phyloP scores from a whole-genome alignment of 2,329 filamentous ascomycete genomes.

The Zarea fungicola region DNA sequence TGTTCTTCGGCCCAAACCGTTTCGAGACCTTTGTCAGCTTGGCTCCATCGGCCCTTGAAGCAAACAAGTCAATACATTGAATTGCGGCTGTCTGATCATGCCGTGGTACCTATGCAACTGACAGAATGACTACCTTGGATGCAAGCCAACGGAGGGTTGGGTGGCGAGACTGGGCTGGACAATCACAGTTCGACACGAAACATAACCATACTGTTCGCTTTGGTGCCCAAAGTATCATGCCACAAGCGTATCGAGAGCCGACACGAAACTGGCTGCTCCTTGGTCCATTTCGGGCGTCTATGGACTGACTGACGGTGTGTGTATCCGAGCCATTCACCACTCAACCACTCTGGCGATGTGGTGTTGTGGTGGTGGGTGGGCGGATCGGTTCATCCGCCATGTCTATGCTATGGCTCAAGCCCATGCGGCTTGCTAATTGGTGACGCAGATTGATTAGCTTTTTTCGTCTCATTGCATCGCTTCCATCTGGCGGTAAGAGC shows the following conservation, averaged over 20 bases:
- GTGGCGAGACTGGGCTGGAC: background rate
- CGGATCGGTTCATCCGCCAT: background rate
- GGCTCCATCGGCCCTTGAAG: background rate
- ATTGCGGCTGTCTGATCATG: background rate
- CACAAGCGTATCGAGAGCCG: background rate
- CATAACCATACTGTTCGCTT: background rate
- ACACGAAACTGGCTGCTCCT: background rate
- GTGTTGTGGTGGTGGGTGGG: background rate
- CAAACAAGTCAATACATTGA: background rate
- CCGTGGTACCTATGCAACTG: background rate
- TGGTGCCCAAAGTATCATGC: conserved; percentile 5
- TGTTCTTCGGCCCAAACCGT: no score
- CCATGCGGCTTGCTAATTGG: background rate
- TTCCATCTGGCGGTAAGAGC: no score
- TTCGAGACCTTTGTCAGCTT: no score
- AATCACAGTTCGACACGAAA: conserved; percentile 8
- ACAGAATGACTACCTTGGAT: background rate
- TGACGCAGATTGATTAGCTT: background rate
- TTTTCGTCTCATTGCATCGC: no score
- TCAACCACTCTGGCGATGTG: no score
- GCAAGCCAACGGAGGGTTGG: background rate
- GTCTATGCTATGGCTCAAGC: background rate
- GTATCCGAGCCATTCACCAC: no score
- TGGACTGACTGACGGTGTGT: conserved; percentile 1
- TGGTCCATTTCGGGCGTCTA: no score